A percentile compares a stretch with the other conserved stretches of the same genome.
phyloP scores from a whole-genome alignment of 257 asterid species.

The Anisodus acutangulus region DNA sequence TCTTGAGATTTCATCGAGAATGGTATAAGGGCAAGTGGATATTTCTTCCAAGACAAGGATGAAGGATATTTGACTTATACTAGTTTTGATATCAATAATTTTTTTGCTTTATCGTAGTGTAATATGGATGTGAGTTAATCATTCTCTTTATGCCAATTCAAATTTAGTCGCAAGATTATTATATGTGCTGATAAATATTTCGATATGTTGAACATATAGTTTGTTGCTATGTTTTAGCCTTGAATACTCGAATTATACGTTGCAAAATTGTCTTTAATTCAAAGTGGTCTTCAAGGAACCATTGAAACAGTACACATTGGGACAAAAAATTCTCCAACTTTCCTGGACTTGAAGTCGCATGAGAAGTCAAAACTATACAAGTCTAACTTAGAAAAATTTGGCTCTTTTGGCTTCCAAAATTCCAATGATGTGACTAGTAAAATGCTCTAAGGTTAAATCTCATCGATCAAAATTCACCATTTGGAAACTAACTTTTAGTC shows the following conservation, averaged over 20 bases:
- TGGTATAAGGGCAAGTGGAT: conserved; percentile 20
- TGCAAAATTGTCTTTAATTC: background rate
- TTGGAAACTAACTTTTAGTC: no score
- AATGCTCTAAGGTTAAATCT: background rate
- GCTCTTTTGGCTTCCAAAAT: background rate
- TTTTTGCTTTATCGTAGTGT: background rate
- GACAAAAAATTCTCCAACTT: conserved; percentile 11
- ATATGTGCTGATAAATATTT: background rate
- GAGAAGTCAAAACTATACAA: conserved; percentile 24
- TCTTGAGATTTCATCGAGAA: conserved; percentile 33
- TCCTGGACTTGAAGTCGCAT: conserved; percentile 14
- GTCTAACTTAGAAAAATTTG: conserved; percentile 12
- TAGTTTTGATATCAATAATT: background rate
- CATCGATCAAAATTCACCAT: conserved; percentile 1
- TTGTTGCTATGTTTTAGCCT: background rate
- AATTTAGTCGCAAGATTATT: background rate
- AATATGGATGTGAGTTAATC: background rate
- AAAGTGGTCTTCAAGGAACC: background rate
- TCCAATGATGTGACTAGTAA: background rate
- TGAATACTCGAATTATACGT: background rate
- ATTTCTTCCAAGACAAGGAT: conserved; percentile 3
- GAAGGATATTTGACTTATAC: background rate
- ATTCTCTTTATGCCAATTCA: background rate
- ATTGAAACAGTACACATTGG: background rate
- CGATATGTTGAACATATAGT: background rate